Percentiles rank a stretch among this genome's conserved stretches.
These are phyloP conservation scores for Meyerozyma smithsonii DNA, from an alignment of 1,139 yeast species.

Conservation along the genomic window DNA sequence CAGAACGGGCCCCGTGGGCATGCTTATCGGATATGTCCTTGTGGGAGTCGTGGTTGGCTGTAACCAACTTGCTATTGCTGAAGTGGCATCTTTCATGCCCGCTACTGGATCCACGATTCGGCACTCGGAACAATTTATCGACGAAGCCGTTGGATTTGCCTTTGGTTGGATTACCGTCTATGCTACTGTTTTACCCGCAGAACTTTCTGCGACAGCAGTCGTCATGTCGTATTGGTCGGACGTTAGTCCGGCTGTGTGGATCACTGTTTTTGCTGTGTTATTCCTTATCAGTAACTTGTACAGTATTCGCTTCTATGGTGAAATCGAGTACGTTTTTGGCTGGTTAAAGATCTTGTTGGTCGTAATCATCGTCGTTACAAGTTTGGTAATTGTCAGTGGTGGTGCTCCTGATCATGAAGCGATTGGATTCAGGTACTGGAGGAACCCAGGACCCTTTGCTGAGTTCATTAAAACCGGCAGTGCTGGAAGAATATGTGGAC, in stretches of 20 bases:
- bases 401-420: conserved; percentile 24
- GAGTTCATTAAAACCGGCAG: conserved; percentile 15
- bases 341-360: conserved; percentile 22
- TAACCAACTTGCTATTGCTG: conserved; percentile 23
- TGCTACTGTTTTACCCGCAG: conserved; percentile 17
- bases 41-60: conserved; percentile 19
- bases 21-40: conserved; percentile 17
- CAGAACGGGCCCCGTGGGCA: conserved; percentile 18
- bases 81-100: conserved; percentile 28
- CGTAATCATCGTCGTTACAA: conserved; percentile 21
- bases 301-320: conserved; percentile 28
- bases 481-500: conserved; percentile 23
- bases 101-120: conserved; percentile 23
- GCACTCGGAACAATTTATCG: conserved; percentile 26
- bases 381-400: conserved; percentile 28
- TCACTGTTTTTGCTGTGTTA: conserved; percentile 22
- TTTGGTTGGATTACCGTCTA: conserved; percentile 21
- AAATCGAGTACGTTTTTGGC: conserved; percentile 28
- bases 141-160: conserved; percentile 23
- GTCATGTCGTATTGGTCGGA: conserved; percentile 23
- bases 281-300: conserved; percentile 20
- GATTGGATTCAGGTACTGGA: conserved; percentile 28
- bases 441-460: conserved; percentile 23
- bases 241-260: conserved; percentile 22
- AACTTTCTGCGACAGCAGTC: conserved; percentile 24